Conservation (phyloP, 73 alveolate species). For the Halteria grandinella region DNA sequence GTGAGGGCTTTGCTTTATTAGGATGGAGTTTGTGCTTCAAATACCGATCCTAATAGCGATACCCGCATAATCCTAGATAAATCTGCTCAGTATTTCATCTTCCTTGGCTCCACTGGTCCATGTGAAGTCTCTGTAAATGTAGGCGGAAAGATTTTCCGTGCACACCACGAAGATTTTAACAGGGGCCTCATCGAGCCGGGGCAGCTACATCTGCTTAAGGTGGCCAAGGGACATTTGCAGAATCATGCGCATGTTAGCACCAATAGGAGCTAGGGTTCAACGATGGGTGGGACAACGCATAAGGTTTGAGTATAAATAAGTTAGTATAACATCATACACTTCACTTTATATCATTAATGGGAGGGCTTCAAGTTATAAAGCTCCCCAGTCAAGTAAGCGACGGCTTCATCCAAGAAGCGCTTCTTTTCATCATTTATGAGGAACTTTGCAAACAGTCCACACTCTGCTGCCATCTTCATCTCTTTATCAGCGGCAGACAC, state of each 20-base stretch:
- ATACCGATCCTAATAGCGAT: conserved; percentile 22
- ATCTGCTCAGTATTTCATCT: conserved; percentile 10
- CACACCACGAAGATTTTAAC: conserved; percentile 49
- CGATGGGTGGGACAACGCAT: no score
- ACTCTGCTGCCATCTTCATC: conserved; percentile 44
- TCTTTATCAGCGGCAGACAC: conserved; percentile 64
- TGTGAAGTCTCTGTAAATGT: conserved; percentile 32
- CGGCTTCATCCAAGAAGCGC: conserved; percentile 34
- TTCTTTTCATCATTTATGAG: conserved; percentile 15
- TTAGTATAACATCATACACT: no score
- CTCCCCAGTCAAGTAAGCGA: not conserved
- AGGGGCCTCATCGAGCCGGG: conserved; percentile 40
- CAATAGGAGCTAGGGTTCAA: no score
- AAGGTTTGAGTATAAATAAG: no score
- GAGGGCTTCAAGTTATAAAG: no score
- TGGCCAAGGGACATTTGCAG: no score
- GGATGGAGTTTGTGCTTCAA: conserved; percentile 33
- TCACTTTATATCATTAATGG: no score
- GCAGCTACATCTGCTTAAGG: no score
- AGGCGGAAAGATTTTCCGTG: conserved; percentile 57
- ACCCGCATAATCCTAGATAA: no score
- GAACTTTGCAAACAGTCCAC: conserved; percentile 21
- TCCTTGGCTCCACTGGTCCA: conserved; percentile 53
- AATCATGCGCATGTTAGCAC: no score
- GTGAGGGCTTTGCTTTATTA: conserved; percentile 9